Evolutionary conservation across 2,329 filamentous ascomycete genomes (phyloP), one percentile per base, ranked within the genome.

Genomic region (Aspergillus flavus): DNA sequence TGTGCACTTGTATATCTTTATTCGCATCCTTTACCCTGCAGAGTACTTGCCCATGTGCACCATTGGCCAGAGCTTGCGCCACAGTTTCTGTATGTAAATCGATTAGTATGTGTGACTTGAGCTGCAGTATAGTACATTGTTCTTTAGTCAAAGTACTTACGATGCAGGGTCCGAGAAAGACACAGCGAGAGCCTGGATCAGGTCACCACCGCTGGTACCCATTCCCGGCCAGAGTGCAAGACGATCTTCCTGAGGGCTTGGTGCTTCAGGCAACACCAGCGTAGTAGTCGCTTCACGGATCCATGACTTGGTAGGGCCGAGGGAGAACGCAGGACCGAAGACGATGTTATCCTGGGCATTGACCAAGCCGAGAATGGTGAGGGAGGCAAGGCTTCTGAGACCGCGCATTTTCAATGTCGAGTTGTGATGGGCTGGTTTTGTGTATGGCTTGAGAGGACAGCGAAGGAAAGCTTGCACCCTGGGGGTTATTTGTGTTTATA

Each of bases 141-240:
- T 32, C 30, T 16, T 16, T 21, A 4, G 3, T 39, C 1, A 23
- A 43, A 14, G 30, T 7, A 67, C 70, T 61, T 61, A 76, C 73
- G 73, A 68, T 28, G 62, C 58, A 2, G 73, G 73, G 52, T 69
- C 67, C 1, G 63, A 53, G 48, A 73, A 75, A 1, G 74, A 75
- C 1, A 75, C 72, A 11, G 72, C 73, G 21, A 76, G 63, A 4
- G 73, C 72, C 63, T 76, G 74, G 21, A 76, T 74, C 52, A 76
- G 62, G 54, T 76, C 74, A 19, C 72, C 73, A 1, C 65, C 67
- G 21, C 72, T 75, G 4, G 73, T 76, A 14, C 73, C 72, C 74
- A 76, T 76, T 1, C 74, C 74, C 3, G 73, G 72, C 73, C 73
- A 76, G 7, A 76, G 64, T 2, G 73, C 73, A 10, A 76, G 71